phyloP scores from a whole-genome alignment of 2,329 filamentous ascomycete genomes.

The Ustulina deusta region DNA sequence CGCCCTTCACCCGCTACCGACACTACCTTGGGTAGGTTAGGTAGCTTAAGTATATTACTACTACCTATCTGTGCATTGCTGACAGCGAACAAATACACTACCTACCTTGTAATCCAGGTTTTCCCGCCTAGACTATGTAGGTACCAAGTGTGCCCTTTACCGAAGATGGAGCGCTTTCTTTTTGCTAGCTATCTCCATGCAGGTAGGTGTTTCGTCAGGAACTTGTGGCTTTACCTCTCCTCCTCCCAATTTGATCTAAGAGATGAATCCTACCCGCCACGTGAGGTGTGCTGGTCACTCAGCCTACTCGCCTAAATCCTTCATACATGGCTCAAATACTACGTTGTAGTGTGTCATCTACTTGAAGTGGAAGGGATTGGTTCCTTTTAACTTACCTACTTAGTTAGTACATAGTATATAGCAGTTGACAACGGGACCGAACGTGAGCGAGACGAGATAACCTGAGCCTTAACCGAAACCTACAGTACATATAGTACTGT shows the following conservation, averaged over 20 bases:
- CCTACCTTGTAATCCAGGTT: too few species aligned
- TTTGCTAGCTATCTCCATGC: too few species aligned
- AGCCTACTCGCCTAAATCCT: not conserved
- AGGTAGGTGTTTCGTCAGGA: not conserved
- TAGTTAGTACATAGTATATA: too few species aligned
- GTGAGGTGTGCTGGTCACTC: conserved; percentile 2
- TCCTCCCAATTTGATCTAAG: not conserved
- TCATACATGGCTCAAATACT: not conserved
- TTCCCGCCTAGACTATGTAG: not conserved
- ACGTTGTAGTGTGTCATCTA: not conserved
- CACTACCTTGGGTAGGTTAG: not conserved
- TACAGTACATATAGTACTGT: not conserved
- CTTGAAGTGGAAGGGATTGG: not conserved
- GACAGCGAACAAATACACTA: not conserved
- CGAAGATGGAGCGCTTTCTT: conserved; percentile 3
- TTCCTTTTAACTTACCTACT: conserved; percentile 1
- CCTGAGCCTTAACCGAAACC: conserved; percentile 19
- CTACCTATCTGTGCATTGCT: conserved; percentile 14
- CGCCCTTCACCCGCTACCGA: conserved; percentile 17
- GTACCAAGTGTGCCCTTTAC: not conserved
- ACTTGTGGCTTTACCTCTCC: not conserved
- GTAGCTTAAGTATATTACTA: conserved; percentile 1
- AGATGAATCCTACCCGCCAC: not conserved
- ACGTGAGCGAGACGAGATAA: not conserved
- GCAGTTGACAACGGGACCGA: not conserved